Base-by-base conservation (phyloP, 1,284 basidiomycete genomes). In the Mycosarcoma maydis region DNA sequence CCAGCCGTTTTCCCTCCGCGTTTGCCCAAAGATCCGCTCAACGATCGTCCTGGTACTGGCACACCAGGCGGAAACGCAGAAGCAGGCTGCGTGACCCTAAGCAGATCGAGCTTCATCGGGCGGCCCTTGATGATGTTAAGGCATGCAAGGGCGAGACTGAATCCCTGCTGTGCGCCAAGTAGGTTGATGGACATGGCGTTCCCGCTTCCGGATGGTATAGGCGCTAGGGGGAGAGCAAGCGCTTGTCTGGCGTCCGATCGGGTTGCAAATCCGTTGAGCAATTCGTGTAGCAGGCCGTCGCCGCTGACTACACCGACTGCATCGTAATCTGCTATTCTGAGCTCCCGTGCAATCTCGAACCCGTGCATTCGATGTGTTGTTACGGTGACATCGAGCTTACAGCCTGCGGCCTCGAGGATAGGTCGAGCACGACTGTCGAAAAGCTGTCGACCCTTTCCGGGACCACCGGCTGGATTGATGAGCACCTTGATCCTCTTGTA, bases 261-360 rank as follows among this genome's bases (percentile, higher is more conserved):
- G 37, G 87, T 83, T 1, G 91, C 90, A 44, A 97, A 88, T 3
- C 94, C 96, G 78, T 98, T 98, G 77, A 96, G 79, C n/a, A 95
- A 85, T 82, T 98, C 94, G 78, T 94, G 92, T 8, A 94, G 80
- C 37, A 93, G 85, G 6, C 94, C 94, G 80, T 98, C 94, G 0
- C 94, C 94, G 0, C 92, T 94, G 20, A 95, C 87, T 8, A 88
- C 84, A n/a, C 92, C 87, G 29, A 97, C 83, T 0, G 89, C 92
- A 74, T 85, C 85, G 68, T 51, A 75, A 92, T 61, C 36, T 10
- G 86, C 84, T 1, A 93, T 83, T 0, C 86, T 77, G 26, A 94
- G 83, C 0, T 85, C 83, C 58, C 86, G 85, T 0, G 86, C 89
- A 45, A 94, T 85, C 47, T 92, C 89, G 27, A 84, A 83, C 0